These are phyloP conservation scores for Rubia yunnanensis DNA, from an alignment of 257 asterid species.

Conservation along the genomic window DNA sequence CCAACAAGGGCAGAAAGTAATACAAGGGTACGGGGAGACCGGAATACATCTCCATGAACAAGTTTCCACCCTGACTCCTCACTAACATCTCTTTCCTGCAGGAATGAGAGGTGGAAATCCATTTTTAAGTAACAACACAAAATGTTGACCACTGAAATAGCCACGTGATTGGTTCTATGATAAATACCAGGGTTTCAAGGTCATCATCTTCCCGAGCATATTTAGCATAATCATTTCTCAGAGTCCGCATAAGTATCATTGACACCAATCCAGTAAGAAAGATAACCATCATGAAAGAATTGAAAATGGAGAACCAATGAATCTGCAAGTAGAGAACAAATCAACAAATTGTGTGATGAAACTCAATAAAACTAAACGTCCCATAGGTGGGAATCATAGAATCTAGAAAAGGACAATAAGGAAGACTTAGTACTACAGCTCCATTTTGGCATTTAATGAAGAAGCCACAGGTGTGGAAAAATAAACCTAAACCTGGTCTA, in stretches of 20 bases:
- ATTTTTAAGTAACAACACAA: not conserved
- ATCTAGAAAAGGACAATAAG: not conserved
- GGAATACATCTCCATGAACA: conserved; percentile 58
- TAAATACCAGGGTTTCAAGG: conserved; percentile 79
- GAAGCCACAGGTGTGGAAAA: not conserved
- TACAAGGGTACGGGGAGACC: conserved; percentile 38
- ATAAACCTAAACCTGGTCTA: not conserved
- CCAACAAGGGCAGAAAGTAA: conserved; percentile 56
- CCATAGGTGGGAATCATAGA: not conserved
- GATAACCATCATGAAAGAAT: conserved; percentile 99
- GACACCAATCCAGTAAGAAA: conserved; percentile 96
- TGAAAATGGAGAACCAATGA: conserved; percentile 95
- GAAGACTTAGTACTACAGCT: not conserved
- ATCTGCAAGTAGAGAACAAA: conserved; percentile 44
- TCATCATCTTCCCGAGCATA: conserved; percentile 99
- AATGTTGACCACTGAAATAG: not conserved
- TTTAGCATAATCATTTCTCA: conserved; percentile 95
- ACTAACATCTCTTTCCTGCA: conserved; percentile 53
- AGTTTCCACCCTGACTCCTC: conserved; percentile 75
- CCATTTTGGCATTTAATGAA: not conserved
- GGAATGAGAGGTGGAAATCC: conserved; percentile 1
- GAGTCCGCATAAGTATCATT: conserved; percentile 93
- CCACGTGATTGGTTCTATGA: not conserved
- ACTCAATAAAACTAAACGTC: not conserved
- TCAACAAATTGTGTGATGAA: conserved; percentile 1